Evolutionary conservation across 305 asterid species (phyloP), one percentile per base, ranked within the genome.

Genomic region (Euphrasia arctica): DNA sequence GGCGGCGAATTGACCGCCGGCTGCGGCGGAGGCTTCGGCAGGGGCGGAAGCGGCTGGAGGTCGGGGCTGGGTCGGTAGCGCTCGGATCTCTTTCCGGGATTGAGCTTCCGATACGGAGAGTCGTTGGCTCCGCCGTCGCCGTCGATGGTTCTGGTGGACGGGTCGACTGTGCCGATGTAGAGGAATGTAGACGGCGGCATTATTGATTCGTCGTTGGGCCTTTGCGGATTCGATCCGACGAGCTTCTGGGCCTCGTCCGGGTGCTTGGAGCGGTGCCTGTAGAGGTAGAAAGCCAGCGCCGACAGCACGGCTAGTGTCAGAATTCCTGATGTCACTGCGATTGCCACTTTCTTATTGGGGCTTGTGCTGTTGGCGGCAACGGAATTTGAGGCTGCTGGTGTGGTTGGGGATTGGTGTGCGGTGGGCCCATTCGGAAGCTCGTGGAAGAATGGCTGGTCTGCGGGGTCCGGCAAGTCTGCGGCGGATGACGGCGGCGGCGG

Each of bases 61-160:
- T 90, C 98, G 9, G 98, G 98, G 60, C 98, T 92, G 1, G 98
- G 98, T 55, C 97, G 76, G 57, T 92, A 92, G n/a, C 96, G 84
- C 1, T 81, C 89, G 8, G 86, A 79, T 82, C 84, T 77, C 72
- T 85, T 92, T 1, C 78, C 85, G 0, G 96, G 68, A 39, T 78
- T 84, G 52, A 92, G 70, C 60, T 92, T 90, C 41, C 79, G 54
- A 62, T 83, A 80, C 2, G 86, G 89, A 13, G 96, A 92, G 31
- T 64, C 85, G 47, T 67, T 75, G 4, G 79, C 5, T 31, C 34
- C 34, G 0, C 34, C 54, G 32, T 83, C 91, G 5, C 55, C 49
- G 9, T 63, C 59, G 34, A 85, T 59, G 42, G 75, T 75, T 5
- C 74, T 80, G 10, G 72, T 66, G 0, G 98, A 76, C 2, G 97